Percentiles rank a stretch among this genome's conserved stretches.
Evolutionary conservation across 2,329 filamentous ascomycete species (phyloP).

Genomic region (Ambrosiella xylebori): DNA sequence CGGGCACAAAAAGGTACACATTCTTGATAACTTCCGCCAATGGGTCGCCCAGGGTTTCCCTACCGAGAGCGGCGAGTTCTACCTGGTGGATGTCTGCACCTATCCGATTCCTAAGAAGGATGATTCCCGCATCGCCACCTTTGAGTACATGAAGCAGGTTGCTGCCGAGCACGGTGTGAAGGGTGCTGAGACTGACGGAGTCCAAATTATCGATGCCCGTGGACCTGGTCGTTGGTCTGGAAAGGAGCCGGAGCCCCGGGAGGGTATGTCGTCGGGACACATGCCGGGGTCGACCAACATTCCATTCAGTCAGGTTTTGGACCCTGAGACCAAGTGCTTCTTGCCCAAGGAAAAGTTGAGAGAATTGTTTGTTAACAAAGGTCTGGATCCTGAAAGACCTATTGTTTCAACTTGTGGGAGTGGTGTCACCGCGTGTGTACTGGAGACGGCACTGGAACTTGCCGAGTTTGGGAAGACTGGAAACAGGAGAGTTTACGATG

Average conservation of each 20-base stretch:
- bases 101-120: slow-evolving; percentile 48
- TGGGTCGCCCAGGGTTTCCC: slow-evolving; percentile 77
- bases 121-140: slow-evolving; percentile 52
- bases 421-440: slow-evolving; percentile 78
- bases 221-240: slow-evolving; percentile 67
- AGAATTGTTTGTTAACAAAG: slow-evolving; percentile 61
- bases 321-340: slow-evolving; percentile 67
- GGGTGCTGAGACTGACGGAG: slow-evolving; percentile 58
- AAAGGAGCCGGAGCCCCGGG: slow-evolving; percentile 67
- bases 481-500: slow-evolving; percentile 70
- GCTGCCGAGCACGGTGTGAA: slow-evolving; percentile 65
- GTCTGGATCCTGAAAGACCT: slow-evolving; percentile 60
- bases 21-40: slow-evolving; percentile 90
- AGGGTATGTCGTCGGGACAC: slow-evolving; percentile 75
- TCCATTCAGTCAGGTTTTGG: slow-evolving; percentile 62
- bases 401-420: slow-evolving; percentile 84
- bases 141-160: slow-evolving; percentile 66
- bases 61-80: slow-evolving; percentile 62
- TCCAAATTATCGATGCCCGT: slow-evolving; percentile 81
- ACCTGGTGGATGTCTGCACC: slow-evolving; percentile 45
- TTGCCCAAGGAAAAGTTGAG: slow-evolving; percentile 54
- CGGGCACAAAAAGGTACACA: slow-evolving; percentile 72
- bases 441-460: slow-evolving; percentile 71
- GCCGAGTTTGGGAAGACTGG: slow-evolving; percentile 54
- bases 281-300: slow-evolving; percentile 77